phyloP scores from a whole-genome alignment of 2,329 filamentous ascomycete species.

The Fusarium sp. region DNA sequence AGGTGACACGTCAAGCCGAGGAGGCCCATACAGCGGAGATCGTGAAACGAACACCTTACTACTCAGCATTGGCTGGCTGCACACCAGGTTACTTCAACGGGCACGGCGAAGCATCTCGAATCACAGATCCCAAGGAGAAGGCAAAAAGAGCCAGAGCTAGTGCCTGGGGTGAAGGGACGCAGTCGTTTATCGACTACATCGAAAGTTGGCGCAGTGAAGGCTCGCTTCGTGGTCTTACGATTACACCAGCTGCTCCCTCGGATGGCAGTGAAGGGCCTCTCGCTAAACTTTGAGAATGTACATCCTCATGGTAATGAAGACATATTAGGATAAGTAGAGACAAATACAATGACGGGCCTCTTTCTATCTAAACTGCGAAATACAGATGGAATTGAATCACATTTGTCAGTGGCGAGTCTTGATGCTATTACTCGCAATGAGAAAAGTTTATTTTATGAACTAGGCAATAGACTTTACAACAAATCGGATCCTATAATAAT shows the following conservation, averaged over 20 bases:
- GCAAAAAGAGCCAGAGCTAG: constrained; percentile 4
- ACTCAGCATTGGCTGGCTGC: constrained; percentile 7
- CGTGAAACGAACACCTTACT: constrained; percentile 8
- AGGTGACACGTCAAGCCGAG: constrained; percentile 4
- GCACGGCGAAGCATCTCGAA: neutral
- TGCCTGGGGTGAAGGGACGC: constrained; percentile 7
- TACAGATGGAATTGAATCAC: no score
- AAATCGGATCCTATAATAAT: no score
- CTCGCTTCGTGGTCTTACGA: neutral
- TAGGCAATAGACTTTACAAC: no score
- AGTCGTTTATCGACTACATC: constrained; percentile 7
- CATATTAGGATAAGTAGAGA: no score
- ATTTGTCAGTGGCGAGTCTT: no score
- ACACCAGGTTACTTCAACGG: constrained; percentile 11
- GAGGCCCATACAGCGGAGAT: constrained; percentile 11
- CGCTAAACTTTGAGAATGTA: neutral
- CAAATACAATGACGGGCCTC: no score
- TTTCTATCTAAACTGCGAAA: no score
- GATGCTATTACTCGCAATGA: no score
- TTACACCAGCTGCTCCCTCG: neutral
- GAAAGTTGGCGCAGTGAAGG: constrained; percentile 4
- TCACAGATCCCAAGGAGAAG: constrained; percentile 9
- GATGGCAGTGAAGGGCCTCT: neutral
- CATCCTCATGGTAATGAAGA: no score
- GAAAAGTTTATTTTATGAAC: no score